A percentile compares a stretch with the other conserved stretches of the same genome.
Evolutionary conservation across 2,329 filamentous ascomycete species (phyloP).

Genomic region (Rhexocercosporidium sp.): DNA sequence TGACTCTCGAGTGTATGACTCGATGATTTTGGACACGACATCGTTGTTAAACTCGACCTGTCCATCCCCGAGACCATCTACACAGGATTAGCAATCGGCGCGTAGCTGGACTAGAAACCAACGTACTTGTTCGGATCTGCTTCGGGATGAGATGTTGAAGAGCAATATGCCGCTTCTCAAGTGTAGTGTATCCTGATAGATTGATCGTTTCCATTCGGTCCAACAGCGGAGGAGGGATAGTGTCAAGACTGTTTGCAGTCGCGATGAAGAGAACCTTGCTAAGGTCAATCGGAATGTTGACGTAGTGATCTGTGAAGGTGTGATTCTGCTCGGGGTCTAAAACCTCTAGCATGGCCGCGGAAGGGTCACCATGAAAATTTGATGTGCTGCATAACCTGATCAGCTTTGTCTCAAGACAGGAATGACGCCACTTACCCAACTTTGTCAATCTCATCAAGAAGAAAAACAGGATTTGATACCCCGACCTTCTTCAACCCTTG

Average conservation of each 20-base stretch:
- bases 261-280: slow-evolving; percentile 98
- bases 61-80: slow-evolving; percentile 74
- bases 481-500: slow-evolving; percentile 94
- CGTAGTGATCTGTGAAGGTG: slow-evolving; percentile 93
- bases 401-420: not conserved
- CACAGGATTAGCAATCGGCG: slow-evolving; percentile 29
- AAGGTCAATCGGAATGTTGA: slow-evolving; percentile 93
- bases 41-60: slow-evolving; percentile 80
- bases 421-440: slow-evolving; percentile 55
- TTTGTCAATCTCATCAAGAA: slow-evolving; percentile 98
- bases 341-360: slow-evolving; percentile 96
- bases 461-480: slow-evolving; percentile 91
- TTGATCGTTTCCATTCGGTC: slow-evolving; percentile 98
- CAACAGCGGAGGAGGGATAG: slow-evolving; percentile 89
- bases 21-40: slow-evolving; percentile 93
- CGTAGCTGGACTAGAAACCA: not conserved
- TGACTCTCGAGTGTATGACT: slow-evolving; percentile 93
- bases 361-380: slow-evolving; percentile 94
- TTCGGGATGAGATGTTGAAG: slow-evolving; percentile 94
- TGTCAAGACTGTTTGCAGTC: slow-evolving; percentile 93
- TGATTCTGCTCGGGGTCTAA: slow-evolving; percentile 97
- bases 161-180: slow-evolving; percentile 96
- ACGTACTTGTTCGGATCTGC: slow-evolving; percentile 76
- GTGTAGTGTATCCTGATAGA: slow-evolving; percentile 91
- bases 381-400: slow-evolving; percentile 53